Evolutionary conservation across 2,329 filamentous ascomycete species (phyloP), one percentile per base, ranked within the genome.

Genomic region (Xylariaceae sp.): DNA sequence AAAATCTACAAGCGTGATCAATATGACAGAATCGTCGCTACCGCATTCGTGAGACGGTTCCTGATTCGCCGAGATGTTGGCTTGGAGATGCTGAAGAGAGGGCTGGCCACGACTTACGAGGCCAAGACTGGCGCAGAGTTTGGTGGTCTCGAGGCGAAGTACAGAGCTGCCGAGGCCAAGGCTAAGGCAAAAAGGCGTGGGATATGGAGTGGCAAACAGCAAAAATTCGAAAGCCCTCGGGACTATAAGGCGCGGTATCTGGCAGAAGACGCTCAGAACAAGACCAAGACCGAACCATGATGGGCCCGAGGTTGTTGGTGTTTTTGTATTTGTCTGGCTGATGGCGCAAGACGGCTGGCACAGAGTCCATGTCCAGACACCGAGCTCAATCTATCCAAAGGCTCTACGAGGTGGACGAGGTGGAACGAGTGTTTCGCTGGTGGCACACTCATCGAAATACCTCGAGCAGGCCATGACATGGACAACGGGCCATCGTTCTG

Each of bases 101-200:
- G 92, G 1, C 63, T 93, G 43, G 92, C 90, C 25, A 94, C 87
- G 3, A 82, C 92, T 3, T 98, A 96, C 56, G 92, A 96, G 62
- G 90, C 87, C 18, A 96, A 94, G 60, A 74, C 70, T 5, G 92
- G 90, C 3, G 82, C 77, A 14, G 92, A 96, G 55, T 98, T 92
- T 67, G 92, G 92, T 16, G 77, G 79, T 0, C 65, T 73, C 36
- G 75, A 79, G 48, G 62, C 66, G 30, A 58, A 69, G 39, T 90
- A 90, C 55, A 70, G 75, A 43, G 69, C 65, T 39, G 78, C 78
- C 5, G 80, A 89, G 60, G 69, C 66, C 29, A 66, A 65, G 56
- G 84, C 85, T 3, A 85, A 77, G 63, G 63, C 53, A 41, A 72
- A 70, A 52, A 74, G 73, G 42, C 66, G 64, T 46, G 85, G 85